Evolutionary conservation across 192 early-diverging fungal species (phyloP).

Genomic region (Podila epigama): DNA sequence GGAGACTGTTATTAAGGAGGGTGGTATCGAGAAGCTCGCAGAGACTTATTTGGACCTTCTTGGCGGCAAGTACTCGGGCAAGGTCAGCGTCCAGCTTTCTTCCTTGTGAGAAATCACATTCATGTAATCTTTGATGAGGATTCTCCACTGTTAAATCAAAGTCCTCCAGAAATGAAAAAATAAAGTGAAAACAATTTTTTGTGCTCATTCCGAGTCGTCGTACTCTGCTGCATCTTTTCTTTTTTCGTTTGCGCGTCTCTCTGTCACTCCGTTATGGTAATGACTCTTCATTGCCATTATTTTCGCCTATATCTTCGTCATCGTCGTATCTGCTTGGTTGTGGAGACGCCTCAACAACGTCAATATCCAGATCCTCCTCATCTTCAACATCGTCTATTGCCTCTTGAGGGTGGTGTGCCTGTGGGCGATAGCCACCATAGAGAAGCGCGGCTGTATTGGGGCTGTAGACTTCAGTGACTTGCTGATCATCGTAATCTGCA

Average conservation of each 20-base stretch:
- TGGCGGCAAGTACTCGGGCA: conserved; percentile 24
- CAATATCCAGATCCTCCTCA: not conserved
- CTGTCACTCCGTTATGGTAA: too few relatives aligned
- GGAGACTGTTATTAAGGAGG: not conserved
- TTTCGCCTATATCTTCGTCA: not conserved
- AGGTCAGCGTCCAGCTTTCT: conserved; percentile 24
- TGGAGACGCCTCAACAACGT: not conserved
- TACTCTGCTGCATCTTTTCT: too few relatives aligned
- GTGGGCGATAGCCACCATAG: not conserved
- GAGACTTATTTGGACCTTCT: conserved; percentile 12
- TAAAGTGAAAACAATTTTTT: too few relatives aligned
- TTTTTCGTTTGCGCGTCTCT: too few relatives aligned
- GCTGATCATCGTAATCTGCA: not conserved
- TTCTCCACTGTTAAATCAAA: too few relatives aligned
- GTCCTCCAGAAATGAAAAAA: too few relatives aligned
- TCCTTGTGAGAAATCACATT: not conserved
- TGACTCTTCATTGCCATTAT: too few relatives aligned
- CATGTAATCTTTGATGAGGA: too few relatives aligned
- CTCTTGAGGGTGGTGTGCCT: not conserved
- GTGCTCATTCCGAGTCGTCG: too few relatives aligned
- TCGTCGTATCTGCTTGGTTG: not conserved
- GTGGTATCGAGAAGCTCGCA: not conserved
- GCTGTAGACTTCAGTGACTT: not conserved
- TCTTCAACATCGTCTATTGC: not conserved
- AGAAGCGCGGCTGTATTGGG: not conserved